These are phyloP conservation scores for Populus nigra DNA, from an alignment of 345 rosid genomes.

Conservation along the genomic window DNA sequence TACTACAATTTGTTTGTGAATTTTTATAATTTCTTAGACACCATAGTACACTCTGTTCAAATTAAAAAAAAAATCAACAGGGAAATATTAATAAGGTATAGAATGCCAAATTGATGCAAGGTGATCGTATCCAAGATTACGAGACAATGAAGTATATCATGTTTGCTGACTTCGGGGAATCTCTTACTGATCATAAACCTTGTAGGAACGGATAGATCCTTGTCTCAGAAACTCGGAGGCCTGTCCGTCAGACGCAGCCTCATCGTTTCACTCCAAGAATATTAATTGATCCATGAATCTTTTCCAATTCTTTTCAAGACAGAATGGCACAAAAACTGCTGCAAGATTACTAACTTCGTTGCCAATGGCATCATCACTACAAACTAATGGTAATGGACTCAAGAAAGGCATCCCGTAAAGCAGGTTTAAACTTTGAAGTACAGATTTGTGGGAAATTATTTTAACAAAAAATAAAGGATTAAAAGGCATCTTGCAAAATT, in stretches of 20 bases:
- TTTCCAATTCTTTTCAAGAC: neutral
- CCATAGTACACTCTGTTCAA: too few relatives aligned
- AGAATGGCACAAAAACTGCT: neutral
- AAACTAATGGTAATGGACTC: neutral
- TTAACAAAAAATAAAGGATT: neutral
- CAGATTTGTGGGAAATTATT: neutral
- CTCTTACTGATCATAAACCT: neutral
- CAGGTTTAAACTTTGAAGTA: neutral
- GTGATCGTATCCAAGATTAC: neutral
- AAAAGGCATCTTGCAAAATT: neutral
- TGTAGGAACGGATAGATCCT: neutral
- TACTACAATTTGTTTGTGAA: too few relatives aligned
- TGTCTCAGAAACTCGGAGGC: neutral
- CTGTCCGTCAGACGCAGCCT: neutral
- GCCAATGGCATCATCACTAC: neutral
- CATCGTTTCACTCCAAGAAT: neutral
- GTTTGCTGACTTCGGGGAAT: neutral
- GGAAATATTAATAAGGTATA: neutral
- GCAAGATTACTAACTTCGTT: neutral
- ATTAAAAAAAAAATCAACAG: neutral
- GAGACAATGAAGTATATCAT: neutral
- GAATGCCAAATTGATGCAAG: neutral
- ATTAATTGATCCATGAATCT: neutral
- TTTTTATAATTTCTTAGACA: neutral
- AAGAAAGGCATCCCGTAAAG: slow-evolving; percentile 5